Evolutionary conservation across 768 basidiomycete species (phyloP), one percentile per base, ranked within the genome.

Genomic region (Tulasnella sp.): DNA sequence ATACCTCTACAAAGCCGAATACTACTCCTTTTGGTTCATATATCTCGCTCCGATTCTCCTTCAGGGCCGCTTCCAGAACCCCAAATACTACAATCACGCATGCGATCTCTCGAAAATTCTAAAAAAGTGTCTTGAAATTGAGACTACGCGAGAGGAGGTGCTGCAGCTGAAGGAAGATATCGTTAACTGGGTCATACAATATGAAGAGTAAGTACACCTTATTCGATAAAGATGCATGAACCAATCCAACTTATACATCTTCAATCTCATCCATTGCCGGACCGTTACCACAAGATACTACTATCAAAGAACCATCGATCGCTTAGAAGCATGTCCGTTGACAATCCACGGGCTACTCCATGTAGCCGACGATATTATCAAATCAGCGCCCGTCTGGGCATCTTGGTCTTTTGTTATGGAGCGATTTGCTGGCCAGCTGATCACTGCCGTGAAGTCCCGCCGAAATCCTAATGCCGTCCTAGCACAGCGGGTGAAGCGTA

Each of bases 371-470:
- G 75, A 77, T 35, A 82, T 82, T 41, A 64, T 77, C 52, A 73
- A 67, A 3, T 77, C 72, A 26, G 82, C 82, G 0, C 82, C 81
- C 7, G 75, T 78, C 1, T 82, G 81, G 78, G 64, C 77, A 0
- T 78, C 75, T 11, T 82, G 82, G 82, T 77, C 80, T 1, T 83
- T 81, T 69, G 76, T 74, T 29, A 79, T 82, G 76, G 81, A 83
- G 69, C 67, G 72, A n/a, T 69, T 42, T 16, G n/a, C 22, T 41
- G 78, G 81, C 0, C 69, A 59, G 7, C 75, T 82, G 11, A 75
- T 78, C 44, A 37, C 52, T 0, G 75, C 66, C 6, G 64, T 82
- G 17, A 72, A 72, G 22, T 78, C 77, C 1, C 69, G 73, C 16
- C 19, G 35, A 9, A 72, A 76, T 41, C 82, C 81, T 19, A 81